A percentile compares a stretch with the other conserved stretches of the same genome.
phyloP scores from a whole-genome alignment of 495 filamentous ascomycete species.

The Neurospora sp. region DNA sequence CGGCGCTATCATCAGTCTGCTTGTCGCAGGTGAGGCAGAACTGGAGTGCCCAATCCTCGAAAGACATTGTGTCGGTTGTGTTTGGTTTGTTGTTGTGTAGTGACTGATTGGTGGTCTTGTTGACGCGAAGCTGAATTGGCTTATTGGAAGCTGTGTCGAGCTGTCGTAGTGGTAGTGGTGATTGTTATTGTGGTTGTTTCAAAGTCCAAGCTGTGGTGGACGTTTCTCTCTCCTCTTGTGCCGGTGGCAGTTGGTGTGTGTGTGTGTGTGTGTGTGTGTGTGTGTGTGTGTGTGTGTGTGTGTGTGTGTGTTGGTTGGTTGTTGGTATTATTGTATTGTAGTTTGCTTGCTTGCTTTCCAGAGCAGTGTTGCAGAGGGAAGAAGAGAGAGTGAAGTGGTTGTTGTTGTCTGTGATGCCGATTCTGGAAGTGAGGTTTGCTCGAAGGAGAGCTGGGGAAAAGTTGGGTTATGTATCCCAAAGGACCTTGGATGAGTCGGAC shows the following conservation, averaged over 20 bases:
- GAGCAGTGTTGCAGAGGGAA: conserved; percentile 4
- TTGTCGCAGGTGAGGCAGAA: conserved; percentile 93
- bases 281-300: conserved; percentile 7
- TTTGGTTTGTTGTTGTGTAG: neutral
- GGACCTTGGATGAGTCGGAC: neutral
- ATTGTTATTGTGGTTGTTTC: neutral
- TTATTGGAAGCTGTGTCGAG: neutral
- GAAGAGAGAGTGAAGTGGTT: conserved; percentile 17
- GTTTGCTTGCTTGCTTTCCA: neutral
- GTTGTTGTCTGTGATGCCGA: conserved; percentile 16
- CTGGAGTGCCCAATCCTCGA: conserved; percentile 73
- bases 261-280: conserved; percentile 7
- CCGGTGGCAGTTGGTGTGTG: neutral
- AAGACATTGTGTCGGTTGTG: conserved; percentile 36
- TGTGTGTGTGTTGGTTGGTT: conserved; percentile 2
- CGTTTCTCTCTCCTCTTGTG: neutral
- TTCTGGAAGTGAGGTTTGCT: conserved; percentile 12
- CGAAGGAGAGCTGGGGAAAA: conserved; percentile 20
- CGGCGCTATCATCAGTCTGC: conserved; percentile 64
- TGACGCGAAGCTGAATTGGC: neutral
- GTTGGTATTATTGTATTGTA: conserved; percentile 1
- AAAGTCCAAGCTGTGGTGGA: neutral
- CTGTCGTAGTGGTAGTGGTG: neutral
- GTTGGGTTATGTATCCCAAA: conserved; percentile 21
- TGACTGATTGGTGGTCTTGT: neutral